Conservation (phyloP, 2,329 filamentous ascomycete species). For the Harringtonia lauricola region DNA sequence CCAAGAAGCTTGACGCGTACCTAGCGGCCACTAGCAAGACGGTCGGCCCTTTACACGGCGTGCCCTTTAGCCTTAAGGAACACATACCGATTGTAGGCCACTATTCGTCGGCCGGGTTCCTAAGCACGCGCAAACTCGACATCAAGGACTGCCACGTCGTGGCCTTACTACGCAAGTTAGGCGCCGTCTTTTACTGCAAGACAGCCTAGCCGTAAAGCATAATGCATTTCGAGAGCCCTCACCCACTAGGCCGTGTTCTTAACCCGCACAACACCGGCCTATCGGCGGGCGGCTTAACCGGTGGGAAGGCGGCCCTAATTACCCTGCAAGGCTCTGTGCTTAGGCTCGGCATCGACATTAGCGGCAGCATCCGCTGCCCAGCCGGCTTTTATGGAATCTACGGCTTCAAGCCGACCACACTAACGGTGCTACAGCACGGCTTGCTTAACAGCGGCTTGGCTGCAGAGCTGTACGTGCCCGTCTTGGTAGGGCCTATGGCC, state of each 20-base stretch:
- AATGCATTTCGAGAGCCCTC: conserved; percentile 18
- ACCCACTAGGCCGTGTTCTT: conserved; percentile 22
- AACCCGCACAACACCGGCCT: conserved; percentile 23
- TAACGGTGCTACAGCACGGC: conserved; percentile 31
- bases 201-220: conserved; percentile 16
- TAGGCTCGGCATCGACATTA: conserved; percentile 36
- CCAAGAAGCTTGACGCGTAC: conserved; percentile 20
- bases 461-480: conserved; percentile 23
- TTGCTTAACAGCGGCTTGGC: conserved; percentile 21
- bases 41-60: conserved; percentile 24
- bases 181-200: conserved; percentile 17
- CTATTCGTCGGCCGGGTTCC: conserved; percentile 8
- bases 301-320: conserved; percentile 24
- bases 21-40: conserved; percentile 17
- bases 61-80: conserved; percentile 26
- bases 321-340: conserved; percentile 21
- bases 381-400: conserved; percentile 21
- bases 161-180: conserved; percentile 15
- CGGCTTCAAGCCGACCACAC: conserved; percentile 15
- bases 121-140: not conserved
- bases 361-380: conserved; percentile 14
- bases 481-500: conserved; percentile 45
- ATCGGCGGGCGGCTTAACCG: conserved; percentile 23
- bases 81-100: conserved; percentile 29
- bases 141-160: conserved; percentile 7